These are phyloP conservation scores for Suhomyces sp. DNA, from an alignment of 805 yeast genomes.

Conservation along the genomic window DNA sequence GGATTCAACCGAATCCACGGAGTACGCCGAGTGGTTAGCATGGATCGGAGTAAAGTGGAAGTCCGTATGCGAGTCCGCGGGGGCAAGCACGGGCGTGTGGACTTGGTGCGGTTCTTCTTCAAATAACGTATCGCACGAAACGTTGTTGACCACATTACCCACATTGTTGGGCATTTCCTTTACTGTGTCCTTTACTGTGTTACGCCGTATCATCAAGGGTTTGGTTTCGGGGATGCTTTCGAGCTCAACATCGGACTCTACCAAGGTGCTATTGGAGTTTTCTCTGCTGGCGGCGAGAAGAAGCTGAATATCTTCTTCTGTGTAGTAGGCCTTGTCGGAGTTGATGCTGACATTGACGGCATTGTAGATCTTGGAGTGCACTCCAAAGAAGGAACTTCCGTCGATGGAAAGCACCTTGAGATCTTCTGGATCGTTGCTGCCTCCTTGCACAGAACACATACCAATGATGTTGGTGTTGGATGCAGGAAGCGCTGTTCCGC, in stretches of 20 bases:
- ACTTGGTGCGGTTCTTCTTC: neutral
- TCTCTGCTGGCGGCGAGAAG: constrained; percentile 12
- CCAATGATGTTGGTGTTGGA: constrained; percentile 49
- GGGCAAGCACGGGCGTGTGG: neutral
- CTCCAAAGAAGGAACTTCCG: constrained; percentile 51
- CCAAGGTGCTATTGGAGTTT: constrained; percentile 17
- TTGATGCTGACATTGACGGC: constrained; percentile 23
- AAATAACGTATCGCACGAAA: constrained; percentile 1
- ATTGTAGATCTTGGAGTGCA: constrained; percentile 45
- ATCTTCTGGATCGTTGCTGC: constrained; percentile 19
- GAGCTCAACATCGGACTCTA: constrained; percentile 1
- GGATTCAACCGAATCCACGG: constrained; percentile 13
- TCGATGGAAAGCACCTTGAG: constrained; percentile 51
- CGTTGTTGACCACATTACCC: constrained; percentile 2
- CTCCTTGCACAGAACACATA: constrained; percentile 35
- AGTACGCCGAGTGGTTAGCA: constrained; percentile 6
- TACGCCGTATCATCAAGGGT: constrained; percentile 10
- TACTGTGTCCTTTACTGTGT: constrained; percentile 10
- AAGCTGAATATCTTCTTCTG: constrained; percentile 26
- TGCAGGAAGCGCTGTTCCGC: constrained; percentile 63
- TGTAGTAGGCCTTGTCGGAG: constrained; percentile 25
- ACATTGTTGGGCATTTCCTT: constrained; percentile 14
- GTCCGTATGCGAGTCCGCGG: neutral
- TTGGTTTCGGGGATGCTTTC: constrained; percentile 13
- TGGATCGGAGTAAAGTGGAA: constrained; percentile 6